phyloP scores from a whole-genome alignment of 768 basidiomycete genomes.

The Mycena latifolia region DNA sequence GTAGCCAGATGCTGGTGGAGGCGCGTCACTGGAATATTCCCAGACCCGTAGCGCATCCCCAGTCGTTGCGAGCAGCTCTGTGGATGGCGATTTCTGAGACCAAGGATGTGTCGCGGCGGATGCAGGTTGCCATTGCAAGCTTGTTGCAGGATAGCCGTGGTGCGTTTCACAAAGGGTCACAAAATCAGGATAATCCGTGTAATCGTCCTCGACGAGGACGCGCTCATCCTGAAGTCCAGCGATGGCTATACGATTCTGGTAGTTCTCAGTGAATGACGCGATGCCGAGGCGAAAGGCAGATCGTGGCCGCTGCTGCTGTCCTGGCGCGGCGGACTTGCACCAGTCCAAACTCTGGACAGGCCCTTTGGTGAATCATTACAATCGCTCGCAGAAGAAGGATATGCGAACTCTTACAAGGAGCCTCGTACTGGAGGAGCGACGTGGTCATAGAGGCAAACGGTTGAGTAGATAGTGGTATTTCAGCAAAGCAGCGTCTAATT shows the following conservation, averaged over 20 bases:
- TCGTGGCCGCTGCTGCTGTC: constrained; percentile 78
- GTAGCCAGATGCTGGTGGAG: constrained; percentile 68
- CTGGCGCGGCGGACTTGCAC: constrained; percentile 85
- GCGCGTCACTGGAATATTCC: constrained; percentile 84
- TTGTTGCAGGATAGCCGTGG: constrained; percentile 95
- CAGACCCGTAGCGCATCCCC: constrained; percentile 94
- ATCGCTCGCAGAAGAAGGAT: constrained; percentile 3
- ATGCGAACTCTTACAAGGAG: constrained; percentile 73
- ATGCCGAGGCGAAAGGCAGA: constrained; percentile 89
- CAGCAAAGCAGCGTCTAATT: too few species aligned
- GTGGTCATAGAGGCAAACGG: constrained; percentile 63
- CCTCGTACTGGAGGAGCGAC: constrained; percentile 84
- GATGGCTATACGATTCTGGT: constrained; percentile 84
- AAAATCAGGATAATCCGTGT: constrained; percentile 88
- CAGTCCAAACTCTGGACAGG: constrained; percentile 89
- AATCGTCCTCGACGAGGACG: constrained; percentile 89
- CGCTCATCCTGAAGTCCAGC: constrained; percentile 87
- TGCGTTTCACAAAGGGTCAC: constrained; percentile 85
- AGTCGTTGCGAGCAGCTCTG: constrained; percentile 93
- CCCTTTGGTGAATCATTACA: constrained; percentile 61
- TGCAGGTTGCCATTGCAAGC: constrained; percentile 92
- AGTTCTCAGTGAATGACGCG: constrained; percentile 88
- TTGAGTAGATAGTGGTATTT: too few species aligned
- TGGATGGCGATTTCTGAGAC: constrained; percentile 72
- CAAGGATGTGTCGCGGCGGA: constrained; percentile 72